Conservation (phyloP, 352 stramenopile genomes). For the Pythium guiyangense region DNA sequence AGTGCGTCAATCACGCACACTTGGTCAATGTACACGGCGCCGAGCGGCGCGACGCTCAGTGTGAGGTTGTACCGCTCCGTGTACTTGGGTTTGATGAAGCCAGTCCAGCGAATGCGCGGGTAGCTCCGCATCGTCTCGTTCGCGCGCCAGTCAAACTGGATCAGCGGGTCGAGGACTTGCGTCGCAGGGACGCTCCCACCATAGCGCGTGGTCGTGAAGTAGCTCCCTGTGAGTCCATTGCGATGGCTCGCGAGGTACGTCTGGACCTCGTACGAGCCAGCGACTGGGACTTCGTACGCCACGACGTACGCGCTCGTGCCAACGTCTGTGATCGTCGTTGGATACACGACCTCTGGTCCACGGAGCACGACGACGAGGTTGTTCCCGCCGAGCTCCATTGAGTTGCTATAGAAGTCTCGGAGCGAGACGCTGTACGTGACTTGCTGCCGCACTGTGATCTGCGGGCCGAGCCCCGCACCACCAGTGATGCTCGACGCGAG, state of each 20-base stretch:
- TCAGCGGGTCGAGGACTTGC: slow-evolving; percentile 22
- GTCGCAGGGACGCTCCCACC: slow-evolving; percentile 4
- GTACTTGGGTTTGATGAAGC: slow-evolving; percentile 36
- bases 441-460: slow-evolving; percentile 18
- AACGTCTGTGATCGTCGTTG: slow-evolving; percentile 25
- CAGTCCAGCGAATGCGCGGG: slow-evolving; percentile 37
- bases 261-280: slow-evolving; percentile 44
- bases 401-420: slow-evolving; percentile 41
- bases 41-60: slow-evolving; percentile 19
- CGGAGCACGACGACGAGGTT: slow-evolving; percentile 27
- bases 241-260: slow-evolving; percentile 25
- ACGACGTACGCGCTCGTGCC: slow-evolving; percentile 38
- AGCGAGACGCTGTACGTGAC: slow-evolving; percentile 31
- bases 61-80: slow-evolving; percentile 35
- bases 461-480: slow-evolving; percentile 21
- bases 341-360: slow-evolving; percentile 23
- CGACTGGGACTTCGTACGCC: slow-evolving; percentile 22
- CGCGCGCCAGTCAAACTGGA: slow-evolving; percentile 38
- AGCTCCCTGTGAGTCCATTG: slow-evolving; percentile 28
- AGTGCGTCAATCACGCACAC: slow-evolving; percentile 32
- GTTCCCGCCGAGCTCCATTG: slow-evolving; percentile 30
- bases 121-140: slow-evolving; percentile 35
- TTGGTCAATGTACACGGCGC: slow-evolving; percentile 30
- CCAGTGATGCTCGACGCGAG: slow-evolving; percentile 25
- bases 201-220: slow-evolving; percentile 26